These are phyloP conservation scores for Globisporangium parvum DNA, from an alignment of 352 stramenopile species.

Conservation along the genomic window DNA sequence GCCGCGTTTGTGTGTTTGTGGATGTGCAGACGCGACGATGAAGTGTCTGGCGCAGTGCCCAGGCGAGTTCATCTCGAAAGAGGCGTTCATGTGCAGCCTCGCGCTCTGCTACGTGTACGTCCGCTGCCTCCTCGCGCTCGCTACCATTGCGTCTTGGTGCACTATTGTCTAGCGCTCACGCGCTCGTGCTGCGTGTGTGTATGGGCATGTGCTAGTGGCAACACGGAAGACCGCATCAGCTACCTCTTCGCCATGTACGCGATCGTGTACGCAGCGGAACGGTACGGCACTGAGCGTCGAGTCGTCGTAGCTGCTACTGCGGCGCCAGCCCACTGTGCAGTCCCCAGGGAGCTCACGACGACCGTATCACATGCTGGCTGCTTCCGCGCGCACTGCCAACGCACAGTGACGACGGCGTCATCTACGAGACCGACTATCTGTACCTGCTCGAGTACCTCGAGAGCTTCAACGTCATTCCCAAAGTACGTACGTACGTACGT, in stretches of 20 bases:
- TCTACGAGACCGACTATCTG: conserved; percentile 65
- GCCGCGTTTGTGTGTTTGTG: background rate
- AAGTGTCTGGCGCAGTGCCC: conserved; percentile 49
- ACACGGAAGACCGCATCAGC: conserved; percentile 83
- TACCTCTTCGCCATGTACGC: conserved; percentile 86
- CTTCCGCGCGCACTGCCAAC: no score
- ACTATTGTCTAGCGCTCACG: background rate
- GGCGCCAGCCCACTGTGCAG: background rate
- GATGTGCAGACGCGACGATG: conserved; percentile 48
- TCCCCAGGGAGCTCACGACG: no score
- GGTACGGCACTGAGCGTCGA: conserved; percentile 20
- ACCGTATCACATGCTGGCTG: no score
- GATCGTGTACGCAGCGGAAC: conserved; percentile 61
- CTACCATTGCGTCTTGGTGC: background rate
- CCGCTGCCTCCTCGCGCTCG: background rate
- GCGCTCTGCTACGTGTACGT: conserved; percentile 71
- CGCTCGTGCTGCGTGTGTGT: background rate
- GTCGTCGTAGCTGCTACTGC: background rate
- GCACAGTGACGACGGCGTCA: conserved; percentile 42
- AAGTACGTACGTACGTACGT: conserved; percentile 29
- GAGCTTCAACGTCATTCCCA: conserved; percentile 54
- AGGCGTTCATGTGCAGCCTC: conserved; percentile 70
- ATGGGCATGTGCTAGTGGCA: conserved; percentile 39
- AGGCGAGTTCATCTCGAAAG: conserved; percentile 56
- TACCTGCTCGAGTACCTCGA: conserved; percentile 65